Base-by-base conservation (phyloP, 1,139 yeast species). In the Suhomyces ambrosiae region DNA sequence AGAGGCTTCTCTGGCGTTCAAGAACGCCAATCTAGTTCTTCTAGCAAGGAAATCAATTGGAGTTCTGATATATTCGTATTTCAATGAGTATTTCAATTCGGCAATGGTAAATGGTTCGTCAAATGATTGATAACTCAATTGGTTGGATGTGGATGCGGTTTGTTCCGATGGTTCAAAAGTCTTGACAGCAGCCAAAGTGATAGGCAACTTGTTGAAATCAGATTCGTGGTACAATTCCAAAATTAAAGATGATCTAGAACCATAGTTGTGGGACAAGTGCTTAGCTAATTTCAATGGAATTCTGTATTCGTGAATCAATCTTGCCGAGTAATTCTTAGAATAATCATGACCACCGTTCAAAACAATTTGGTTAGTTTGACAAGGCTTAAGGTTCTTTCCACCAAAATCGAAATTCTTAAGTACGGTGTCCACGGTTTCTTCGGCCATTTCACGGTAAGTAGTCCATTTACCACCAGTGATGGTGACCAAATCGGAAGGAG, bases 401-500 rank as follows among this genome's bases (percentile, higher is more conserved):
- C 59, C 60, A 38, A 77, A 73, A 35, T 63, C 61, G 48, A 69
- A 74, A 37, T 71, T 63, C 54, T 78, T 73, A 38, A 87, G 74
- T 42, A 87, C 79, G 50, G 80, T 80, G 62, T 87, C 85, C 35
- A 90, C 83, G 33, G 96, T 87, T 68, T 90, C 96, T 68, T 89
- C 82, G 24, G 97, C 96, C 97, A 90, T 90, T 69, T 88, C 96
- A 69, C 97, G 79, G 71, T 89, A 90, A 27, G 97, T 90, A 40
- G 97, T 90, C 97, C 97, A 90, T 68, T 90, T 90, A 63, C 97
- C 97, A 56, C 97, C 97, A 19, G 96, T 85, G 52, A 90, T 86
- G 33, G 97, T 90, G 35, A 90, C 74, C 51, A 90, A 75, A 16
- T 92, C 94, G 35, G 84, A 72, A 42, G 74, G 79, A 15, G 95